phyloP scores from a whole-genome alignment of 2,329 filamentous ascomycete species.

The Elsinoe fawcettii region DNA sequence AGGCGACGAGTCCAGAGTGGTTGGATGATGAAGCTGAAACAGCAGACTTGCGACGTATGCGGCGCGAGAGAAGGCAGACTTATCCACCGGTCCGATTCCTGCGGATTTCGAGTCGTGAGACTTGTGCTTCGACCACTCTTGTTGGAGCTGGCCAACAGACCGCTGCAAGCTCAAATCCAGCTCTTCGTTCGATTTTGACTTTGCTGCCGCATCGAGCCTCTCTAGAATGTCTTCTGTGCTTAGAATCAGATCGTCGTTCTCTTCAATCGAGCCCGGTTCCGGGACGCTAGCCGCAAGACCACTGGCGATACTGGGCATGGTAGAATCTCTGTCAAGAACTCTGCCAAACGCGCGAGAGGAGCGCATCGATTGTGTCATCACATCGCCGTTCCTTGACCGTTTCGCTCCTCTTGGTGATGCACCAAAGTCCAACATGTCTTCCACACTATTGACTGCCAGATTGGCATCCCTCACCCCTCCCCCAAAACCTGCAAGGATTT shows the following conservation, averaged over 20 bases:
- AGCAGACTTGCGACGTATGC: slow-evolving; percentile 70
- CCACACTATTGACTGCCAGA: not conserved
- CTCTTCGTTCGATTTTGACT: slow-evolving; percentile 26
- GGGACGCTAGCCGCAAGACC: slow-evolving; percentile 52
- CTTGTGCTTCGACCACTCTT: slow-evolving; percentile 24
- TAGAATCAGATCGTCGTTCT: slow-evolving; percentile 64
- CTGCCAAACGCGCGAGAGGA: slow-evolving; percentile 14
- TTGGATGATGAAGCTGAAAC: slow-evolving; percentile 68
- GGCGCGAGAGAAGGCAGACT: slow-evolving; percentile 62
- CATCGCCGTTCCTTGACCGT: slow-evolving; percentile 33
- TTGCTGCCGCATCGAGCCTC: slow-evolving; percentile 29
- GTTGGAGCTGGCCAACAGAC: slow-evolving; percentile 23
- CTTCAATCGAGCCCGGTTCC: slow-evolving; percentile 51
- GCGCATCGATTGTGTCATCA: slow-evolving; percentile 17
- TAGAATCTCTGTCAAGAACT: slow-evolving; percentile 15
- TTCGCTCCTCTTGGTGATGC: slow-evolving; percentile 29
- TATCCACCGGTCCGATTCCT: slow-evolving; percentile 38
- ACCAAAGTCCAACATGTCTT: slow-evolving; percentile 20
- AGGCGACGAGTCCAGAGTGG: slow-evolving; percentile 24
- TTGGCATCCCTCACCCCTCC: slow-evolving; percentile 29
- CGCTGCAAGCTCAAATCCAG: slow-evolving; percentile 28
- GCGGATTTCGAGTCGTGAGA: slow-evolving; percentile 25
- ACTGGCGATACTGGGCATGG: slow-evolving; percentile 62
- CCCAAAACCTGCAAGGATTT: slow-evolving; percentile 24
- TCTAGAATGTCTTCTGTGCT: slow-evolving; percentile 63